Base-by-base conservation (phyloP, 163 green algal genomes). In the Scenedesmus sp. region DNA sequence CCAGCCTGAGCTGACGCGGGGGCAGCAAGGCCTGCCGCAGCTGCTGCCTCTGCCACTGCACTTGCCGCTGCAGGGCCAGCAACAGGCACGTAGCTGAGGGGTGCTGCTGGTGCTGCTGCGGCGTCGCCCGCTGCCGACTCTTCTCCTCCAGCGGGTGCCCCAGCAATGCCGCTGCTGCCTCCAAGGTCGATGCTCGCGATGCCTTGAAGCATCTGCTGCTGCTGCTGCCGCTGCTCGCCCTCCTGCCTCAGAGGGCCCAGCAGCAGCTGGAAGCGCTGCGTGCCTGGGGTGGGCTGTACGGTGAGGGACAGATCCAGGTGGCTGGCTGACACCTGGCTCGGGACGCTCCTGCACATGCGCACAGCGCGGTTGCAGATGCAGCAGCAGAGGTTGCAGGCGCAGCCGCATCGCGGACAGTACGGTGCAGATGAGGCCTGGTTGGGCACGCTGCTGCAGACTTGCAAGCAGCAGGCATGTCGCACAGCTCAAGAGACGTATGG, bases 271-370 rank as follows among this genome's bases (percentile, higher is more conserved):
- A 91, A 81, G 37, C 73, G 81, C 78, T 87, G 35, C 15, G 35
- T 42, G 49, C 87, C 87, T 70, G 42, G 79, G 22, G 78, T 86
- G 13, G 85, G 85, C 22, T 4, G 10, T 12, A 91, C 43, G 18
- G 37, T 86, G 78, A 91, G 79, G n/a, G 6, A 72, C 3, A 91
- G 53, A 56, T 91, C 87, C 4, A 91, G n/a, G 72, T 91, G 87
- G 56, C 79, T 91, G 78, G 87, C 59, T 37, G 87, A 87, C 42
- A 91, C 79, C 33, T 91, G 87, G 33, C 56, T 73, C 24, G 87
- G 87, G 30, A 91, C 56, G 61, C 53, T 83, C 87, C 87, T 91
- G 78, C 2, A 56, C 15, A 33, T 43, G 26, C 37, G 40, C 51
- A 79, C 46, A 89, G 12, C 4, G 53, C 0, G 10, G 24, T 70